A percentile compares a stretch with the other conserved stretches of the same genome.
Conservation (phyloP, 2,329 filamentous ascomycete species). For the Colletotrichum caudatum region DNA sequence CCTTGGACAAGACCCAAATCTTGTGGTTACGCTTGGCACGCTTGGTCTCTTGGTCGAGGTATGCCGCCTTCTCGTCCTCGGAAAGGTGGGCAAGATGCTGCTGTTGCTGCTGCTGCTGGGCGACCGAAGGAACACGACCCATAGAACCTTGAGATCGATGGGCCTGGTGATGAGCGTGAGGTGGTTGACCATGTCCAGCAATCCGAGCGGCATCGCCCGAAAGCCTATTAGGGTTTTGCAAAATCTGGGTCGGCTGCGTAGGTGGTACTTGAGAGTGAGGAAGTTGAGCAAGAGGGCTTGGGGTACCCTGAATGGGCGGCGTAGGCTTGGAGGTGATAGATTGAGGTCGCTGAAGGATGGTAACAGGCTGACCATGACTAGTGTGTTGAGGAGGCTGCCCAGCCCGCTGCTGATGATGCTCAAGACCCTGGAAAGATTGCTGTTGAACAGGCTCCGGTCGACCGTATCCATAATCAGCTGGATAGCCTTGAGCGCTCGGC, state of each 20-base stretch:
- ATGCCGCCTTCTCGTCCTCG: conserved; percentile 85
- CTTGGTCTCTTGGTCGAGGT: conserved; percentile 91
- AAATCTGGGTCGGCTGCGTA: conserved; percentile 76
- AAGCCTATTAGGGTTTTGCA: conserved; percentile 81
- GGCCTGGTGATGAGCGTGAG: conserved; percentile 45
- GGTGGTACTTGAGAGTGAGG: conserved; percentile 54
- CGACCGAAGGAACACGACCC: conserved; percentile 65
- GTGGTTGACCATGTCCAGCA: conserved; percentile 38
- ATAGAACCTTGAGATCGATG: conserved; percentile 66
- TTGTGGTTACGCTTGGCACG: conserved; percentile 98
- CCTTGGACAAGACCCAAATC: conserved; percentile 91
- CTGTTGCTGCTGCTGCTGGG: conserved; percentile 83
- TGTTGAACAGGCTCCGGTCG: conserved; percentile 39
- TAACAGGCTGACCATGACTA: conserved; percentile 62
- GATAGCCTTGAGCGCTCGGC: conserved; percentile 46
- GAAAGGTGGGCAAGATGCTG: conserved; percentile 74
- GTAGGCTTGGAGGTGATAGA: conserved; percentile 56
- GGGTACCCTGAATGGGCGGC: conserved; percentile 49
- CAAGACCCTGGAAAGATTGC: conserved; percentile 37
- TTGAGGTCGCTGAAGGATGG: conserved; percentile 68
- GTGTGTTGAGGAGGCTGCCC: conserved; percentile 48
- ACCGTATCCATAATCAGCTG: conserved; percentile 41
- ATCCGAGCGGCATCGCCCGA: conserved; percentile 60
- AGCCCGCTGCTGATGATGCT: conserved; percentile 47
- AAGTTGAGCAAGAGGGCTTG: conserved; percentile 51